Evolutionary conservation across 2,329 filamentous ascomycete genomes (phyloP).

Genomic region (Fusarium decemcellulare): DNA sequence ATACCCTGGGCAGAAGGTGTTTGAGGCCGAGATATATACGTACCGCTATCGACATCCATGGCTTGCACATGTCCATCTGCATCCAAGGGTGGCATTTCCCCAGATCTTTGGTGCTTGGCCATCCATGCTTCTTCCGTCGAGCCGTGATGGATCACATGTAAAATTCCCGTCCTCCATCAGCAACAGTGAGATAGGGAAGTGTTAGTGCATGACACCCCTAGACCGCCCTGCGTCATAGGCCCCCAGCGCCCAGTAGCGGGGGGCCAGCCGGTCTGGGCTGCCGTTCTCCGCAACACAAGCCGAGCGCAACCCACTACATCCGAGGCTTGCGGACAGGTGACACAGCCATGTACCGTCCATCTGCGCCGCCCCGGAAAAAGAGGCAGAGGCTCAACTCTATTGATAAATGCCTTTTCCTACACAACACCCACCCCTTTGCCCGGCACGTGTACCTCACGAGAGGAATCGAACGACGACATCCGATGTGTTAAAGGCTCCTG

Average conservation of each 20-base stretch:
- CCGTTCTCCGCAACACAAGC: constrained; percentile 42
- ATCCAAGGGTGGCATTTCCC: constrained; percentile 32
- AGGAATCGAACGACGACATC: constrained; percentile 28
- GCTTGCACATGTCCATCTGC: constrained; percentile 19
- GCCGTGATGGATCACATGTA: constrained; percentile 35
- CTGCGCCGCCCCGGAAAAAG: constrained; percentile 4
- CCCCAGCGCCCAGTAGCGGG: constrained; percentile 19
- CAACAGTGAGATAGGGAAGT: no score
- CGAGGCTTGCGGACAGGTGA: constrained; percentile 41
- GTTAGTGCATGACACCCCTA: constrained; percentile 22
- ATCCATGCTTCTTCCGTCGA: constrained; percentile 17
- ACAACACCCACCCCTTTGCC: not conserved
- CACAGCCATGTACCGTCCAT: constrained; percentile 13
- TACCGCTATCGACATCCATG: not conserved
- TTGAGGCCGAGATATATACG: constrained; percentile 8
- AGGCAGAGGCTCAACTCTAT: constrained; percentile 26
- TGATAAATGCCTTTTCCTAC: constrained; percentile 22
- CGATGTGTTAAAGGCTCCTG: constrained; percentile 29
- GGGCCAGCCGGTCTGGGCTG: constrained; percentile 14
- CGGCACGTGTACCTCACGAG: constrained; percentile 12
- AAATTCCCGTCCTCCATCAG: constrained; percentile 15
- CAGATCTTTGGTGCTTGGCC: constrained; percentile 33
- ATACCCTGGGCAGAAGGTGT: not conserved
- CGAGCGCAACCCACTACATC: constrained; percentile 37
- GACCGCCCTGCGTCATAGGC: constrained; percentile 37